Evolutionary conservation across 2,329 filamentous ascomycete genomes (phyloP), one percentile per base, ranked within the genome.

Genomic region (Exophiala bonariae): DNA sequence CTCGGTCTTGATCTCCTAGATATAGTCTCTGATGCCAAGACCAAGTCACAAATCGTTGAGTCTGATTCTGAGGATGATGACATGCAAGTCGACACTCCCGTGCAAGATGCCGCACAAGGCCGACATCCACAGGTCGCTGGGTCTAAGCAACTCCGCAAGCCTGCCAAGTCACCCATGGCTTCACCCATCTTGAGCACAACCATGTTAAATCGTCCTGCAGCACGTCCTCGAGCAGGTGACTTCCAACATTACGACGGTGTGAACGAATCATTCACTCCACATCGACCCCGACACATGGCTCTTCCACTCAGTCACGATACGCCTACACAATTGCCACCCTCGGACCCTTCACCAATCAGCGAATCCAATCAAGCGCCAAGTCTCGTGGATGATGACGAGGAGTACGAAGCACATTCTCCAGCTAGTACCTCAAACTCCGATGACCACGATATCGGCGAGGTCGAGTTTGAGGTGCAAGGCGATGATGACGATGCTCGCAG

Each of bases 381-480:
- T 59, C 76, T 91, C 39, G 86, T 90, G 61, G 89, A 86, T 67
- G 87, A 91, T 66, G 86, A 89, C 61, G 85, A 86, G 58, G 86
- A 89, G 63, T 88, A 86, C 60, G 86, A 87, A 57, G 83, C 62
- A 11, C 68, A 85, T 45, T 87, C 84, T 3, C 77, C 77, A 3
- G 72, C 76, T 34, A 84, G 81, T 3, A 81, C 81, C 19, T 66
- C 63, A 11, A 66, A 71, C 1, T 72, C 72, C 4, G 75, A 70
- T 3, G 69, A 71, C 30, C 67, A 67, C 13, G 70, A 79, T 30
- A 82, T 82, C 19, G 73, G 80, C n/a, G 80, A 80, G 18, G 64
- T 70, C 14, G 63, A 70, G 45, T 67, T 76, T 38, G 66, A 74
- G 43, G 68, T 76, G 6, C 67, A 70, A 49, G 70, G 72, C 40